A percentile compares a stretch with the other conserved stretches of the same genome.
These are phyloP conservation scores for Aurifilum marmelostoma DNA, from an alignment of 2,329 filamentous ascomycete genomes.

Conservation along the genomic window DNA sequence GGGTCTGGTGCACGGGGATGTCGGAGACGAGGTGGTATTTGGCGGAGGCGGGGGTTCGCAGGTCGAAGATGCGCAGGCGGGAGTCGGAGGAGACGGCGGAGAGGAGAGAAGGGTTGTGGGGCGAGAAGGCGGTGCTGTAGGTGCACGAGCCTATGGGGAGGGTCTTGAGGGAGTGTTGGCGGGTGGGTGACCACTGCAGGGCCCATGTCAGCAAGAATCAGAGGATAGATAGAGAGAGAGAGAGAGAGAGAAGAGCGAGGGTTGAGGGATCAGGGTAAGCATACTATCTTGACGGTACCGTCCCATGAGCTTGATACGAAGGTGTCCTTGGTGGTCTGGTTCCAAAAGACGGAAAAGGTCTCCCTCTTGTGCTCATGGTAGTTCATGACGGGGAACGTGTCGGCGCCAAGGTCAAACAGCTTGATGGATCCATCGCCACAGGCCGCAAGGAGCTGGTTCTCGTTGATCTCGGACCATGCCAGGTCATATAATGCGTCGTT, in stretches of 20 bases:
- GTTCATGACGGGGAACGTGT: conserved; percentile 84
- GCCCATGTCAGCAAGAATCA: background rate
- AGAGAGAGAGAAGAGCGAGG: background rate
- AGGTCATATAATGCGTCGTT: conserved; percentile 96
- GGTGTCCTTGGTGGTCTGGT: conserved; percentile 83
- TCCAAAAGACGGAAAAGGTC: conserved; percentile 92
- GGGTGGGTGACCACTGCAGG: conserved; percentile 77
- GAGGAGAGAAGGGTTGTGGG: conserved; percentile 82
- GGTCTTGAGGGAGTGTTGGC: conserved; percentile 75
- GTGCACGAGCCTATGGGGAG: conserved; percentile 92
- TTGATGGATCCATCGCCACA: conserved; percentile 94
- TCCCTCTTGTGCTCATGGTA: conserved; percentile 95
- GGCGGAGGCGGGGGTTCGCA: conserved; percentile 81
- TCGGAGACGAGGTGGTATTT: conserved; percentile 84
- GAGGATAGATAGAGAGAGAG: background rate
- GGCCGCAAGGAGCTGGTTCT: conserved; percentile 88
- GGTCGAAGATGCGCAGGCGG: conserved; percentile 86
- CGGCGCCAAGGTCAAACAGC: conserved; percentile 82
- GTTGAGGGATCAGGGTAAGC: conserved; percentile 29
- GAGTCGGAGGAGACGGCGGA: conserved; percentile 89
- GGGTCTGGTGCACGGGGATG: conserved; percentile 78
- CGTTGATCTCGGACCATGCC: conserved; percentile 93
- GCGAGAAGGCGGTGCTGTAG: conserved; percentile 89
- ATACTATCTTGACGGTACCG: conserved; percentile 85
- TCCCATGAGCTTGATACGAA: conserved; percentile 96